phyloP scores from a whole-genome alignment of 208 protist species.

The Trichomonas tenax region DNA sequence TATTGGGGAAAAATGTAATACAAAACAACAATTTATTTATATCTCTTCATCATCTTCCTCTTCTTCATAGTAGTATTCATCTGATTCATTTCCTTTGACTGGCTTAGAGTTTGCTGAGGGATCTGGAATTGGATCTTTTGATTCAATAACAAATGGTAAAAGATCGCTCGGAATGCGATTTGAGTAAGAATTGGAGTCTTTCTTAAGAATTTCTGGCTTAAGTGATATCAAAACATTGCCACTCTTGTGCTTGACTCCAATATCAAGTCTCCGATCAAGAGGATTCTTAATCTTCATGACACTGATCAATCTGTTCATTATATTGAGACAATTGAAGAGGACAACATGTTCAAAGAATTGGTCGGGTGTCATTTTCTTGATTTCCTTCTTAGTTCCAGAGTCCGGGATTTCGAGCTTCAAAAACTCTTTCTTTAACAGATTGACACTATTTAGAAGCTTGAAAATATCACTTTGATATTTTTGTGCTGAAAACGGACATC shows the following conservation, averaged over 20 bases:
- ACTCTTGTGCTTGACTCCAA: neutral
- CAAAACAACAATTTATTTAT: neutral
- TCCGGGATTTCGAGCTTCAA: neutral
- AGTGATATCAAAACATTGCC: neutral
- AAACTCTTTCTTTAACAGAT: neutral
- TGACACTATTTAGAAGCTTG: neutral
- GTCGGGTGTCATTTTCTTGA: neutral
- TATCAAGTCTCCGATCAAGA: neutral
- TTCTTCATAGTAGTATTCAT: neutral
- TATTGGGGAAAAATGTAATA: too few species aligned
- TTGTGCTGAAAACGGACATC: neutral
- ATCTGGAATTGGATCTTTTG: neutral
- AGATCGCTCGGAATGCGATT: neutral
- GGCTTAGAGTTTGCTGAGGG: neutral
- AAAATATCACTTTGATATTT: neutral
- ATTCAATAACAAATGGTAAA: neutral
- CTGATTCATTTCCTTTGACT: neutral
- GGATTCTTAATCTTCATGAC: neutral
- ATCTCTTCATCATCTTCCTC: neutral
- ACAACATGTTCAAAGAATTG: neutral
- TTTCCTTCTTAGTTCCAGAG: neutral
- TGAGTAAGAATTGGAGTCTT: neutral
- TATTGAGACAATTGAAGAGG: neutral
- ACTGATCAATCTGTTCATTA: neutral
- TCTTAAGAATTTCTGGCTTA: neutral